A percentile compares a stretch with the other conserved stretches of the same genome.
Evolutionary conservation across 768 basidiomycete species (phyloP).

Genomic region (Baorangia bicolor): DNA sequence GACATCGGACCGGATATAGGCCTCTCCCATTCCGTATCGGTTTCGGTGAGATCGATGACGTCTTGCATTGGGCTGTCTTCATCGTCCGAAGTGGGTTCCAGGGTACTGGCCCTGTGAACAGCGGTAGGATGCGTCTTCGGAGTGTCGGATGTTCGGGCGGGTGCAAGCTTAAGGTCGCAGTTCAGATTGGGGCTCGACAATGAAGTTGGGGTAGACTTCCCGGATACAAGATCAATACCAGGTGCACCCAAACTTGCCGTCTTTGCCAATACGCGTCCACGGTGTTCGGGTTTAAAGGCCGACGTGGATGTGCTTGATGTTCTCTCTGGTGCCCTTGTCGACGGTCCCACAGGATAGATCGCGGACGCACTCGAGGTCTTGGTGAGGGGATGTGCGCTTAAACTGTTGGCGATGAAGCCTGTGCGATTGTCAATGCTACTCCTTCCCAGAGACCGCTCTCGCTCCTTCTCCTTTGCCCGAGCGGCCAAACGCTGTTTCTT

Average conservation of each 20-base stretch:
- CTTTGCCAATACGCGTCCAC: slow-evolving; percentile 5
- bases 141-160: neutral
- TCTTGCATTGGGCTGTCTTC: slow-evolving; percentile 14
- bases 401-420: neutral
- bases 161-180: slow-evolving; percentile 1
- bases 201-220: slow-evolving; percentile 13
- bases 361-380: slow-evolving; percentile 19
- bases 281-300: neutral
- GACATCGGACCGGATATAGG: neutral
- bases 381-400: slow-evolving; percentile 5
- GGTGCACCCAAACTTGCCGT: slow-evolving; percentile 3
- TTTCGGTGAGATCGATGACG: slow-evolving; percentile 19
- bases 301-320: neutral
- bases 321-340: neutral
- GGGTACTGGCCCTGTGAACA: neutral
- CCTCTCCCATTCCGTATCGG: slow-evolving; percentile 19
- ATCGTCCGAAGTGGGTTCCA: neutral
- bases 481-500: slow-evolving; percentile 25
- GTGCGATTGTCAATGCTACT: neutral
- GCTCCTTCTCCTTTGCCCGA: slow-evolving; percentile 11
- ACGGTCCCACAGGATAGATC: neutral
- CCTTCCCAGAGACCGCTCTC: neutral
- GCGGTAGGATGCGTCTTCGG: neutral
- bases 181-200: slow-evolving; percentile 10
- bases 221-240: slow-evolving; percentile 1